Conservation (phyloP, 163 green algal species). For the Volvox carteri region DNA sequence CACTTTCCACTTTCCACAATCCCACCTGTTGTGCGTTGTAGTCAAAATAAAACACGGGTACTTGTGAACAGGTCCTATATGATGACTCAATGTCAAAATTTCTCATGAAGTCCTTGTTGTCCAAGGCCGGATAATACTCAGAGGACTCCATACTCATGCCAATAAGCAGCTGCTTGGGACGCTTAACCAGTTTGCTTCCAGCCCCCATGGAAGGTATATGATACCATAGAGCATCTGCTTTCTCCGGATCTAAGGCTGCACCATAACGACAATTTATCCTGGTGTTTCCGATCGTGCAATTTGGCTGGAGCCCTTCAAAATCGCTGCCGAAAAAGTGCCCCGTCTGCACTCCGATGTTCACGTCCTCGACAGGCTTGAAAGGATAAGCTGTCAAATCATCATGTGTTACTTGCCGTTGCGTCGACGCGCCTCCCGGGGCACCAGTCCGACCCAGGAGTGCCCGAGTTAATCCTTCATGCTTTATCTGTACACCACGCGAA, state of each 20-base stretch:
- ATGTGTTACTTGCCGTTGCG: background rate
- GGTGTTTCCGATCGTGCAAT: slow-evolving; percentile 46
- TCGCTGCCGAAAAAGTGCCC: slow-evolving; percentile 53
- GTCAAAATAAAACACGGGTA: slow-evolving; percentile 55
- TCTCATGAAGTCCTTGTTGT: slow-evolving; percentile 57
- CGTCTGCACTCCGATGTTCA: slow-evolving; percentile 34
- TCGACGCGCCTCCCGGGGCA: background rate
- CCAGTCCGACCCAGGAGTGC: background rate
- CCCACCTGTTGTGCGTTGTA: slow-evolving; percentile 46
- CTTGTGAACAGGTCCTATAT: slow-evolving; percentile 57
- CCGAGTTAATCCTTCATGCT: background rate
- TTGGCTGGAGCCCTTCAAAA: slow-evolving; percentile 35
- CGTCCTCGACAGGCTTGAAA: slow-evolving; percentile 20
- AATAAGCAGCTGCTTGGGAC: slow-evolving; percentile 56
- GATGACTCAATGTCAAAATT: slow-evolving; percentile 60
- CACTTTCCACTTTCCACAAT: background rate
- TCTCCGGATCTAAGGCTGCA: background rate
- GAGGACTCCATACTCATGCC: slow-evolving; percentile 59
- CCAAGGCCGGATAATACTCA: slow-evolving; percentile 58
- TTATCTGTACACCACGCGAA: background rate
- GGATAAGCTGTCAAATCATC: background rate
- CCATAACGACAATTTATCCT: slow-evolving; percentile 47
- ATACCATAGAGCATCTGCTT: slow-evolving; percentile 61
- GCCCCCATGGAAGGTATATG: slow-evolving; percentile 53
- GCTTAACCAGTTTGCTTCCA: background rate